Evolutionary conservation across 306 rosid genomes (phyloP), one percentile per base, ranked within the genome.

Genomic region (Trifolium dubium): DNA sequence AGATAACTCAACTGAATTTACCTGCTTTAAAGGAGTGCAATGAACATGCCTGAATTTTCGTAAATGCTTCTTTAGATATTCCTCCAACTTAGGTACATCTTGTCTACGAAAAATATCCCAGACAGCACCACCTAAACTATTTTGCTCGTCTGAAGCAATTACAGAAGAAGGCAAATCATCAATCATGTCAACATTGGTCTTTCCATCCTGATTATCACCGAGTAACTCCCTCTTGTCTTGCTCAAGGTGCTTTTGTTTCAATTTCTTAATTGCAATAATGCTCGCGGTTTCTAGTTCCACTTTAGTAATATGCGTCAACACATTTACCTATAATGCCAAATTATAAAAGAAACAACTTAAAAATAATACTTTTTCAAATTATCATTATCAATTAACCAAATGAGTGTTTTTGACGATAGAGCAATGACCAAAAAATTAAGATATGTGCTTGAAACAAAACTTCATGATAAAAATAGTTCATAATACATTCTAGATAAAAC

Each of bases 221-320:
- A 46, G 67, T 19, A 89, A 67, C 69, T 93, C 97, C 44, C 17
- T 44, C 50, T 63, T 83, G 75, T 91, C 98, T 67, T 89, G 97
- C 58, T 69, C 67, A 72, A 50, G 15, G 79, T 90, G 93, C 53
- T 44, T 54, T 81, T 6, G 39, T 64, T 76, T 89, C 77, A 88
- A 70, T 1, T 68, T 5, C 67, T 79, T 69, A 18, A 93, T 89
- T 6, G 12, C 10, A 1, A 5, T 0, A 41, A 86, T 74, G 0
- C 31, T n/a, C 0, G 60, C 1, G 7, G 54, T 8, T 2, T 64
- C 3, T 54, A 79, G 73, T 50, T 72, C 10, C 67, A 85, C 85
- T 74, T 86, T 75, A 65, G 88, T 77, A 40, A 86, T 73, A 74
- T 91, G 98, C 11, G 87, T 89, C 83, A 93, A 80, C 66, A 91